Conservation (phyloP, 345 rosid genomes). For the Heritiera littoralis region DNA sequence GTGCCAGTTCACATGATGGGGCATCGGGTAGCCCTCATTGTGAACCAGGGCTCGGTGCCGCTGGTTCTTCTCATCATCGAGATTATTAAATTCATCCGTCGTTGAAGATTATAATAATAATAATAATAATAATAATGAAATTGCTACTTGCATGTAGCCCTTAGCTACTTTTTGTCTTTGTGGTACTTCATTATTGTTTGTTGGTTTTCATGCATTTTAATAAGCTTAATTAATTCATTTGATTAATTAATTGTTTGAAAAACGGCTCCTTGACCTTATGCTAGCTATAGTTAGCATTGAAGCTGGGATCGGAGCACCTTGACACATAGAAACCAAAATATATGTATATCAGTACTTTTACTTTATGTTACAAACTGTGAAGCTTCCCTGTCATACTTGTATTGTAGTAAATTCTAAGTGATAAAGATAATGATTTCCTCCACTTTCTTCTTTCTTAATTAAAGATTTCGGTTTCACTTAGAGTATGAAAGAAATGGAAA, state of each 20-base stretch:
- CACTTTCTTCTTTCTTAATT: neutral
- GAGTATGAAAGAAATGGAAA: no score
- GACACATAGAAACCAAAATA: neutral
- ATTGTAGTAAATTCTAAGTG: no score
- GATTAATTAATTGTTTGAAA: neutral
- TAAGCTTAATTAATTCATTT: neutral
- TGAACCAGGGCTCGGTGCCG: constrained; percentile 7
- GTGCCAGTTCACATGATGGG: neutral
- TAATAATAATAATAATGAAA: neutral
- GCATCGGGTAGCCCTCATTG: constrained; percentile 6
- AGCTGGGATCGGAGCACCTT: constrained; percentile 2
- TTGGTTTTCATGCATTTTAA: neutral
- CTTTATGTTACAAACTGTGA: neutral
- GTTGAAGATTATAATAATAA: neutral
- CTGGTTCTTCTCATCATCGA: neutral
- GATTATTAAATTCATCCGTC: neutral
- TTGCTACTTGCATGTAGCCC: neutral
- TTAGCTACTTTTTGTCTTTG: neutral
- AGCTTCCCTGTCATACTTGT: neutral
- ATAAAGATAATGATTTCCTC: neutral
- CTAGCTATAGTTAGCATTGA: neutral
- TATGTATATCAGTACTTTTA: neutral
- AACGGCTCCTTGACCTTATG: neutral
- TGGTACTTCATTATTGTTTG: neutral
- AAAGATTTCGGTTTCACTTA: no score